Conservation (phyloP, 352 stramenopile species). For the Saprolegnia parasitica region DNA sequence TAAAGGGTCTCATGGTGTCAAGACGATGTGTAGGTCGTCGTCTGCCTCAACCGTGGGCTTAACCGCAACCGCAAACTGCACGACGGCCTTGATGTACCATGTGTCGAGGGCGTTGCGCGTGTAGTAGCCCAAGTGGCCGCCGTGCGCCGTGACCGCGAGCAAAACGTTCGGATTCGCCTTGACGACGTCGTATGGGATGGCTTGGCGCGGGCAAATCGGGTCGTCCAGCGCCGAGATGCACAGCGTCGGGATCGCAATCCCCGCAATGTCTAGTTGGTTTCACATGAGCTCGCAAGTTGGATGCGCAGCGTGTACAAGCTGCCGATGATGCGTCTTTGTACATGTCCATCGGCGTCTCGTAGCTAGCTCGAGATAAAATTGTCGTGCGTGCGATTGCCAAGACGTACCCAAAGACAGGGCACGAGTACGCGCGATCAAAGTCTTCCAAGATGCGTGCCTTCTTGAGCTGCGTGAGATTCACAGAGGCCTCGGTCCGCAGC, state of each 20-base stretch:
- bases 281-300: conserved; percentile 19
- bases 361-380: too few species aligned
- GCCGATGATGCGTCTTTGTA: conserved; percentile 41
- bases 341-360: conserved; percentile 35
- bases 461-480: conserved; percentile 42
- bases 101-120: conserved; percentile 31
- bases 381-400: too few species aligned
- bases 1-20: too few species aligned
- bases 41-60: too few species aligned
- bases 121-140: conserved; percentile 66
- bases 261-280: conserved; percentile 7
- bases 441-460: conserved; percentile 40
- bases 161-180: conserved; percentile 54
- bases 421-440: conserved; percentile 56
- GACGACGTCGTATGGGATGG: conserved; percentile 34
- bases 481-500: conserved; percentile 37
- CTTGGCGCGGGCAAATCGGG: conserved; percentile 40
- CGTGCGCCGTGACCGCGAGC: conserved; percentile 50
- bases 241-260: conserved; percentile 39
- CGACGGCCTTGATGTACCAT: too few species aligned
- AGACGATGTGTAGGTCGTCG: too few species aligned
- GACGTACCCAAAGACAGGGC: conserved; percentile 44
- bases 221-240: conserved; percentile 48
- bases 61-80: too few species aligned
- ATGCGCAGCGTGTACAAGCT: background rate